Conservation (phyloP, 1,284 basidiomycete genomes). For the Microbotryum scabiosae region DNA sequence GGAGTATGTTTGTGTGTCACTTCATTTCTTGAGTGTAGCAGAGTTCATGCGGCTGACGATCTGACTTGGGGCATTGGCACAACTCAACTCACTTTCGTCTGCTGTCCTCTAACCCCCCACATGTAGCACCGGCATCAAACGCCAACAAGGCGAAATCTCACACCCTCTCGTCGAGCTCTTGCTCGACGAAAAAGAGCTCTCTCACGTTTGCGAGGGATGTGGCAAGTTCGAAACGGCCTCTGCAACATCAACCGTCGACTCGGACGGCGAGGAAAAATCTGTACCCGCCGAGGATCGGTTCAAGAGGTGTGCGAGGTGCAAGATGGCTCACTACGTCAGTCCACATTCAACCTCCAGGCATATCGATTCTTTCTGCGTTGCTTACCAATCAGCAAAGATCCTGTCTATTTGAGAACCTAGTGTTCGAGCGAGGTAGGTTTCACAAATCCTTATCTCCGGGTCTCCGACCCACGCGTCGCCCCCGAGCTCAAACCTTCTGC, state of each 20-base stretch:
- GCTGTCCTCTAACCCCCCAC: no score
- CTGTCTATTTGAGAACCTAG: no score
- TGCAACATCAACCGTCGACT: not conserved
- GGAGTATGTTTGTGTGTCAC: not conserved
- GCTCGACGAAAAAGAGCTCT: not conserved
- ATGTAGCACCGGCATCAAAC: not conserved
- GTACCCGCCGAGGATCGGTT: not conserved
- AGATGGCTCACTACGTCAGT: not conserved
- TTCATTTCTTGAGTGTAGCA: not conserved
- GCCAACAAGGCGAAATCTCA: not conserved
- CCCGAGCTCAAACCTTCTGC: no score
- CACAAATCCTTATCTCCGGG: no score
- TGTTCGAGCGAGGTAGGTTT: no score
- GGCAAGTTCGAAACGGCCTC: not conserved
- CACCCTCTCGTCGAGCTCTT: conserved; percentile 1
- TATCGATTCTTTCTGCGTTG: no score
- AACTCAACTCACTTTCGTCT: no score
- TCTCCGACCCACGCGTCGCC: no score
- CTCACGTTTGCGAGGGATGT: not conserved
- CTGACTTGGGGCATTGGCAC: not conserved
- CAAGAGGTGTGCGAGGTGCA: conserved; percentile 3
- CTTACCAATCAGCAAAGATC: no score
- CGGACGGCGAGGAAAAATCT: not conserved
- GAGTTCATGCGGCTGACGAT: not conserved
- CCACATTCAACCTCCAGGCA: no score